Conservation (phyloP, 1,284 basidiomycete genomes). For the Cutaneotrichosporon sp. region DNA sequence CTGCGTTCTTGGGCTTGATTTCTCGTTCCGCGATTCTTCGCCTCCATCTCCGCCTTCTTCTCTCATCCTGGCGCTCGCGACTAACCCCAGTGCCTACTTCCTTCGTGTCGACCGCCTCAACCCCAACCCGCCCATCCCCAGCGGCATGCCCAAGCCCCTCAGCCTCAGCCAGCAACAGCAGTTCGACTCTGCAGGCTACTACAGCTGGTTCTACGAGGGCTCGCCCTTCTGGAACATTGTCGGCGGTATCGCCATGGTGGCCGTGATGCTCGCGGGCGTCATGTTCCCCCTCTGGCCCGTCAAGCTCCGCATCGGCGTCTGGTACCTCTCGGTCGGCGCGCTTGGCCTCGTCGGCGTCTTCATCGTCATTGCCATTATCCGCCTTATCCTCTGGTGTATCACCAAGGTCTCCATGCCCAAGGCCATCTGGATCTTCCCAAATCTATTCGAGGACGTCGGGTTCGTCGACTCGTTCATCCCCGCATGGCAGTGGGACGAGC, state of each 20-base stretch:
- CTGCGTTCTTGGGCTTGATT: too few species aligned
- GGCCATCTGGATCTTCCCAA: conserved; percentile 99
- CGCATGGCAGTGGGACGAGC: conserved; percentile 94
- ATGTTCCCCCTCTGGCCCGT: conserved; percentile 99
- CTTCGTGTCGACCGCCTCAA: conserved; percentile 75
- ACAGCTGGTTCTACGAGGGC: conserved; percentile 96
- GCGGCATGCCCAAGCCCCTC: conserved; percentile 73
- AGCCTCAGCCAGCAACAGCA: conserved; percentile 76
- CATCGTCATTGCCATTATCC: conserved; percentile 85
- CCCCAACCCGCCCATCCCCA: conserved; percentile 58
- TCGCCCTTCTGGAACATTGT: conserved; percentile 89
- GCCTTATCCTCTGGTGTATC: conserved; percentile 90
- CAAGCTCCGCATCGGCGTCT: conserved; percentile 89
- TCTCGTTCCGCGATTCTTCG: too few species aligned
- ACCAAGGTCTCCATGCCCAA: conserved; percentile 82
- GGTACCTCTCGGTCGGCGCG: conserved; percentile 87
- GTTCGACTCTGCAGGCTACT: conserved; percentile 73
- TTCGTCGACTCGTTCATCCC: conserved; percentile 99
- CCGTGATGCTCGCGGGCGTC: conserved; percentile 89
- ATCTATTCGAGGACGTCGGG: conserved; percentile 96
- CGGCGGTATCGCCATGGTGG: conserved; percentile 90
- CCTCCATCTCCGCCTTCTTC: background rate
- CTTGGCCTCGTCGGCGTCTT: conserved; percentile 87
- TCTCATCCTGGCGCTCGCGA: background rate
- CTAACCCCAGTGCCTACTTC: conserved; percentile 67